Percentiles rank a stretch among this genome's conserved stretches.
These are phyloP conservation scores for Pholiota molesta DNA, from an alignment of 768 basidiomycete species.

Conservation along the genomic window DNA sequence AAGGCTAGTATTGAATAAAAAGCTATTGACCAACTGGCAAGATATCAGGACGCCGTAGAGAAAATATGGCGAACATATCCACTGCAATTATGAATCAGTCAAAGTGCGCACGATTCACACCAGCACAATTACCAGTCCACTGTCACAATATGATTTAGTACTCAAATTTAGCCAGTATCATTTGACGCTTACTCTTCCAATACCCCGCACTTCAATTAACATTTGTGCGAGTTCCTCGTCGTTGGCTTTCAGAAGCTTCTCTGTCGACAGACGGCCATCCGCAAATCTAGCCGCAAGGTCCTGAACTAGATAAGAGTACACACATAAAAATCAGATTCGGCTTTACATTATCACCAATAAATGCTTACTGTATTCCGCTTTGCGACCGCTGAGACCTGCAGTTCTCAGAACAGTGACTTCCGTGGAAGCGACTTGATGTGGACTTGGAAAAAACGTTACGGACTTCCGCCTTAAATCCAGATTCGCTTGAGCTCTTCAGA, in stretches of 20 bases:
- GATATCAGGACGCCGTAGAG: slow-evolving; percentile 81
- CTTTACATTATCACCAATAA: slow-evolving; percentile 1
- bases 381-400: slow-evolving; percentile 82
- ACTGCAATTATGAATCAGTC: slow-evolving; percentile 41
- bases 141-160: slow-evolving; percentile 20
- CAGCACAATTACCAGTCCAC: slow-evolving; percentile 59
- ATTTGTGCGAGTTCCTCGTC: slow-evolving; percentile 80
- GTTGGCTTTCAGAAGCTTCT: slow-evolving; percentile 66
- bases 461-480: slow-evolving; percentile 19
- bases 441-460: slow-evolving; percentile 62
- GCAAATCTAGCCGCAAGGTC: slow-evolving; percentile 81
- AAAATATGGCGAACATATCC: slow-evolving; percentile 95
- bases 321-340: slow-evolving; percentile 3
- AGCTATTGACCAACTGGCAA: slow-evolving; percentile 45
- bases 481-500: not conserved
- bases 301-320: slow-evolving; percentile 50
- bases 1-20: not conserved
- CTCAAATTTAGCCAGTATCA: not conserved
- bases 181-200: slow-evolving; percentile 61
- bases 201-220: slow-evolving; percentile 78
- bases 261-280: slow-evolving; percentile 76
- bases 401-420: slow-evolving; percentile 62
- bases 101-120: not conserved
- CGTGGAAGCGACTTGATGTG: slow-evolving; percentile 65
- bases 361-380: slow-evolving; percentile 82